These are phyloP conservation scores for Gossypium stocksii DNA, from an alignment of 345 rosid species.

Conservation along the genomic window DNA sequence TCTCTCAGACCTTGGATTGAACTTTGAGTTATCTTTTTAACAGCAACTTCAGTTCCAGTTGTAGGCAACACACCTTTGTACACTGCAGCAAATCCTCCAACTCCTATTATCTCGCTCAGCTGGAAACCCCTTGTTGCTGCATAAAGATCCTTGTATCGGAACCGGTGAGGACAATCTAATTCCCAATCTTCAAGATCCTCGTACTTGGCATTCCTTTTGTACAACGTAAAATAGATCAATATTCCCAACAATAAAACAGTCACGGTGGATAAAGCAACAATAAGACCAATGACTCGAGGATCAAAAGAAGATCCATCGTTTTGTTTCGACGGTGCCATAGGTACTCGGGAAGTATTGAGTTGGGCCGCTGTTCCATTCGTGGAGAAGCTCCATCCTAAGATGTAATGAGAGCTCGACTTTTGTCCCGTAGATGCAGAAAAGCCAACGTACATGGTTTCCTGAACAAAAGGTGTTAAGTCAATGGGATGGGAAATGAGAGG, in stretches of 20 bases:
- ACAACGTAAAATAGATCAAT: slow-evolving; percentile 20
- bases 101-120: slow-evolving; percentile 56
- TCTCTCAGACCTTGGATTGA: slow-evolving; percentile 74
- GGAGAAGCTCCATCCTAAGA: slow-evolving; percentile 77
- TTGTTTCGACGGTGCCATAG: slow-evolving; percentile 28
- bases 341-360: slow-evolving; percentile 43
- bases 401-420: slow-evolving; percentile 50
- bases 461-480: slow-evolving; percentile 18
- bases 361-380: slow-evolving; percentile 33
- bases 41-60: slow-evolving; percentile 44
- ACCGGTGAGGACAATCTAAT: slow-evolving; percentile 62
- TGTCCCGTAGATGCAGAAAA: slow-evolving; percentile 77
- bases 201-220: slow-evolving; percentile 3
- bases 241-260: slow-evolving; percentile 26
- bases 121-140: slow-evolving; percentile 59
- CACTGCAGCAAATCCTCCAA: slow-evolving; percentile 71
- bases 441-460: slow-evolving; percentile 52
- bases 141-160: slow-evolving; percentile 49
- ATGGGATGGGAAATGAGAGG: slow-evolving; percentile 32
- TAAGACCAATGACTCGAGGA: slow-evolving; percentile 29
- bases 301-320: slow-evolving; percentile 11
- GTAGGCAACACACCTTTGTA: slow-evolving; percentile 49
- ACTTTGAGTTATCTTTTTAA: slow-evolving; percentile 53
- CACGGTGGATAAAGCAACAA: slow-evolving; percentile 28
- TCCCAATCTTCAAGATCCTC: slow-evolving; percentile 70